Evolutionary conservation across 768 basidiomycete genomes (phyloP), one percentile per base, ranked within the genome.

Genomic region (Hysterangium stoloniferum): DNA sequence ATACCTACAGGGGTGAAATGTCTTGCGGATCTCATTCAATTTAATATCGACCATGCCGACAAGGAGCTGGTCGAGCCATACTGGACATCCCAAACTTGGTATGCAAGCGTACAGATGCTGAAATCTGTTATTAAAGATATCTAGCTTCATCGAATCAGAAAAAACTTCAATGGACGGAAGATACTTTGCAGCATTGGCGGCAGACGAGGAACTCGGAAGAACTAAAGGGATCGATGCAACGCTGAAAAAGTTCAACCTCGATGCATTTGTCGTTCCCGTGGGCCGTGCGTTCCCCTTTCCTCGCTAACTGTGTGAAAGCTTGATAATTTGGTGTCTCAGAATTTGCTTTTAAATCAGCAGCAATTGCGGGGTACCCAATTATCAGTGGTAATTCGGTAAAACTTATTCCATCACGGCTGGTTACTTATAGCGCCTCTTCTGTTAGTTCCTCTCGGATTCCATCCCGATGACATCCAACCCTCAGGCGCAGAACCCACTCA

Each of bases 1-100:
- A 77, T 79, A 34, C 82, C 82, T 0, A 71, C 77, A 1, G 78
- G 77, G 4, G 75, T 82, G 20, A 68, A 71, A 29, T 74, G 59
- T 29, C 69, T 84, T 1, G 77, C 73, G 2, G 78, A 81, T 52
- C 54, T 84, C 49, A 82, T 84, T 35, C 62, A 60, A 17, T 83
- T 82, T 62, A 72, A 84, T 56, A 64, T 71, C 22, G 69, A 69
- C 11, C 70, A 84, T 53, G 68, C 74, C 6, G 64, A 68, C 4
- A 66, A 77, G 25, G 82, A 84, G 58, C 63, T 68, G 12, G 59
- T 62, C 8, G 57, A 61, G 17, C 65, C 68, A 7, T 67, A 62
- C 53, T 60, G 68, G 47, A 61, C 59, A 0, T 61, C 64, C 42
- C 71, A 71, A 52, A 68, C 65, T 4, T 56, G 57, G 72, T 56